Evolutionary conservation across 768 basidiomycete species (phyloP), one percentile per base, ranked within the genome.

Genomic region (Psilocybe sp.): DNA sequence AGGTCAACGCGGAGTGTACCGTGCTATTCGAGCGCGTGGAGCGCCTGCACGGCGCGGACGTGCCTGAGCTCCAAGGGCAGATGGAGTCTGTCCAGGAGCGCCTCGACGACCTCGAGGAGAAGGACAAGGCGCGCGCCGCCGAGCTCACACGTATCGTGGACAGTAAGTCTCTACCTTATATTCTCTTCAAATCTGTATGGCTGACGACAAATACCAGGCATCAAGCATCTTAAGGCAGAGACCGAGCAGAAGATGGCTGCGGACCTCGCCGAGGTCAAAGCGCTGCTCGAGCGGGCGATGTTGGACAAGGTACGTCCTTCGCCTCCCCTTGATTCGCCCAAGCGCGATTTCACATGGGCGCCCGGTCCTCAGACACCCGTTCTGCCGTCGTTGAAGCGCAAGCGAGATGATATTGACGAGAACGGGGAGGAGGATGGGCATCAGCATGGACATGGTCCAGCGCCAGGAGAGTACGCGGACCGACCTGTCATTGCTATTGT

Each of bases 301-400:
- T 40, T 20, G 18, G 44, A 43, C 19, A 60, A 73, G 70, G 69
- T 73, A 61, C 35, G 65, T 49, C 41, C 57, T 53, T 40, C 40
- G 20, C 37, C 57, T 46, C 51, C 47, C n/a, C 40, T 31, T 9
- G 42, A 18, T n/a, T 42, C 39, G 7, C 50, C 49, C 35, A 46
- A 51, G 50, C 52, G 40, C 52, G 38, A 48, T 50, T 55, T 53
- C 57, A 57, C 52, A 58, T 44, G 41, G 53, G 39, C 48, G 47
- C 47, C 49, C 57, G 40, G 52, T 55, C 60, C 59, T 63, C 63
- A 69, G 56, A 59, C 61, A 53, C 59, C 67, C 53, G 61, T 65
- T 59, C 65, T 57, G 39, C 65, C 64, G 52, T 74, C 77, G 45
- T 68, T 76, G 66, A 88, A 89, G 69, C 81, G 86, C 52, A 89